These are phyloP conservation scores for Crithidia fasciculata DNA, from an alignment of 208 protist genomes.

Conservation along the genomic window DNA sequence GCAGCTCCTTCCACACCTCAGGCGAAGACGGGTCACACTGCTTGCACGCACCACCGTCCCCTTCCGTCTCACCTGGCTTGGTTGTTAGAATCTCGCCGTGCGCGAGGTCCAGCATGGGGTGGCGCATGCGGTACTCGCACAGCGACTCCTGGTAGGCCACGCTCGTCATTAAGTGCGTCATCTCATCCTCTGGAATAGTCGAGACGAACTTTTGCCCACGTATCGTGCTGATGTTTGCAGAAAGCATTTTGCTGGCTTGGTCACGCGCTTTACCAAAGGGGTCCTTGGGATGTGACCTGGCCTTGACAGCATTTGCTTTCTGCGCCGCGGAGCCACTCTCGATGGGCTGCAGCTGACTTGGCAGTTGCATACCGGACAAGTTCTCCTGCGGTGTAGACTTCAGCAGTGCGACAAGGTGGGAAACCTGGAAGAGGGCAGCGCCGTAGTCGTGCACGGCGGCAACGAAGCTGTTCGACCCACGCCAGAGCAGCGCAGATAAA, in stretches of 20 bases:
- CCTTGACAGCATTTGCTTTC: not conserved
- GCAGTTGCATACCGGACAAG: conserved; percentile 23
- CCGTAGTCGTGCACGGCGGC: conserved; percentile 9
- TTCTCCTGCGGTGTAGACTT: conserved; percentile 37
- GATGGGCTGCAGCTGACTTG: conserved; percentile 21
- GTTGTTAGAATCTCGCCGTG: conserved; percentile 16
- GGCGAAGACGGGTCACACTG: not conserved
- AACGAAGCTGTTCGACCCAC: conserved; percentile 36
- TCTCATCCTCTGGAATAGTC: not conserved
- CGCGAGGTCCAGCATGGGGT: conserved; percentile 33
- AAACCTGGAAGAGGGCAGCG: conserved; percentile 16
- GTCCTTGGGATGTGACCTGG: not conserved
- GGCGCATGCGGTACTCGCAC: conserved; percentile 41
- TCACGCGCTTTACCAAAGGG: too few species aligned
- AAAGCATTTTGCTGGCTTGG: not conserved
- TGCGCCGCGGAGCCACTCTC: not conserved
- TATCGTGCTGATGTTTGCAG: too few species aligned
- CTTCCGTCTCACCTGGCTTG: not conserved
- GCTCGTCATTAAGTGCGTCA: conserved; percentile 14
- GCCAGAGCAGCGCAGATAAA: conserved; percentile 36
- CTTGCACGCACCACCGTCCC: not conserved
- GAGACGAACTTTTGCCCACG: too few species aligned
- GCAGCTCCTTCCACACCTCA: conserved; percentile 24
- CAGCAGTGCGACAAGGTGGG: conserved; percentile 16
- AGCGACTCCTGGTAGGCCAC: conserved; percentile 34